phyloP scores from a whole-genome alignment of 225 moss, liverwort and hornwort species.

The Pseudoscleropodium purum region DNA sequence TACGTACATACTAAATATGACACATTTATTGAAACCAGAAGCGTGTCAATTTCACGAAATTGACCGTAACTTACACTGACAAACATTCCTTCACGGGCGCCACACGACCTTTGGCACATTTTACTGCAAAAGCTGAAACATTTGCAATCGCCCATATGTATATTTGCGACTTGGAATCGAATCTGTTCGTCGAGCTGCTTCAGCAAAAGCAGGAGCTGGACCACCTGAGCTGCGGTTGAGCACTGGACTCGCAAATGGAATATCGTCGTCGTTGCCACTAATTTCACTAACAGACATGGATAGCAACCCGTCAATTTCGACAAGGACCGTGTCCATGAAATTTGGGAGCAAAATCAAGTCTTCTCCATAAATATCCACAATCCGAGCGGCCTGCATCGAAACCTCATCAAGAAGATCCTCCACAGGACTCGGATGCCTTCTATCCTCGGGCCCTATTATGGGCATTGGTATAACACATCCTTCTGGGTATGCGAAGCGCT shows the following conservation, averaged over 20 bases:
- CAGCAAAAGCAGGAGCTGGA: not conserved
- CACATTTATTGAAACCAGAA: not conserved
- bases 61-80: not conserved
- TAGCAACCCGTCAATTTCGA: no score
- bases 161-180: not conserved
- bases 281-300: no score
- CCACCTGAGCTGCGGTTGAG: not conserved
- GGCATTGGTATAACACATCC: not conserved
- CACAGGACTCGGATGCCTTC: not conserved
- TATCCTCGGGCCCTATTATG: not conserved
- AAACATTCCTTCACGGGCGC: not conserved
- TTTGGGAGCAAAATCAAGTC: not conserved
- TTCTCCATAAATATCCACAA: not conserved
- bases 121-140: not conserved
- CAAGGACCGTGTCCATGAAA: not conserved
- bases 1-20: no score
- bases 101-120: no score
- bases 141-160: not conserved
- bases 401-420: not conserved
- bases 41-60: not conserved
- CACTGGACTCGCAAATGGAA: not conserved
- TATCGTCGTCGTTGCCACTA: not conserved
- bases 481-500: not conserved
- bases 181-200: not conserved
- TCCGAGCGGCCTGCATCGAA: not conserved